Percentiles rank a stretch among this genome's conserved stretches.
Evolutionary conservation across 768 basidiomycete species (phyloP).

Genomic region (Mycena olivaceomarginata): DNA sequence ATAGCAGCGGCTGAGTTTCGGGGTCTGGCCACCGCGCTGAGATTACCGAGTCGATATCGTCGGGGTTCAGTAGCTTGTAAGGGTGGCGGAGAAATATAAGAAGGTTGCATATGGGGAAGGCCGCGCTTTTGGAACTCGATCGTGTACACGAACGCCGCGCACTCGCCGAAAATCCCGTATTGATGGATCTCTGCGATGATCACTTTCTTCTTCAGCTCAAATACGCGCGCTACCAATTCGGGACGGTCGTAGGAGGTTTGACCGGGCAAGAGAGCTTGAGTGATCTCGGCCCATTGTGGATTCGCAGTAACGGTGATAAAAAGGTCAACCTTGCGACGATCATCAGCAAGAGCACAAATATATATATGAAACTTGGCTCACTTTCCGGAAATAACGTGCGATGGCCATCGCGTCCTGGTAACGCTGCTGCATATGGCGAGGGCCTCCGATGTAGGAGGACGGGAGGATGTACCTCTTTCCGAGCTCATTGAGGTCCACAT

Average conservation of each 20-base stretch:
- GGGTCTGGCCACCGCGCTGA: too few relatives aligned
- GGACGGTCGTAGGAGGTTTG: too few relatives aligned
- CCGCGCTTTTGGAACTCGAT: slow-evolving; percentile 57
- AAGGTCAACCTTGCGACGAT: not conserved
- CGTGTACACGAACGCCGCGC: slow-evolving; percentile 47
- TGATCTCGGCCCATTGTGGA: too few relatives aligned
- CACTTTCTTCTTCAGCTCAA: not conserved
- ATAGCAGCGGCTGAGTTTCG: too few relatives aligned
- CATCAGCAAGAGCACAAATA: too few relatives aligned
- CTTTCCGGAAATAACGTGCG: slow-evolving; percentile 42
- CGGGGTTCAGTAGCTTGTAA: too few relatives aligned
- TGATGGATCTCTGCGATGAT: not conserved
- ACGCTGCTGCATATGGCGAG: slow-evolving; percentile 57
- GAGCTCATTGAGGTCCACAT: too few relatives aligned
- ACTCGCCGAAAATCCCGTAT: not conserved
- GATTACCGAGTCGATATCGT: too few relatives aligned
- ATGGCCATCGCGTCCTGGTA: slow-evolving; percentile 66
- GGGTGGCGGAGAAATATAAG: too few relatives aligned
- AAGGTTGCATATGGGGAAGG: too few relatives aligned
- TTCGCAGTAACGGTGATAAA: not conserved
- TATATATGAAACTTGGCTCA: not conserved
- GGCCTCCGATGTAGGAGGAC: slow-evolving; percentile 38
- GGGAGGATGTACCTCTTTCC: slow-evolving; percentile 53
- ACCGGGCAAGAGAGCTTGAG: too few relatives aligned
- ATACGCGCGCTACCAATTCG: not conserved